Evolutionary conservation across 2,329 filamentous ascomycete genomes (phyloP).

Genomic region (Elsinoe fawcettii): DNA sequence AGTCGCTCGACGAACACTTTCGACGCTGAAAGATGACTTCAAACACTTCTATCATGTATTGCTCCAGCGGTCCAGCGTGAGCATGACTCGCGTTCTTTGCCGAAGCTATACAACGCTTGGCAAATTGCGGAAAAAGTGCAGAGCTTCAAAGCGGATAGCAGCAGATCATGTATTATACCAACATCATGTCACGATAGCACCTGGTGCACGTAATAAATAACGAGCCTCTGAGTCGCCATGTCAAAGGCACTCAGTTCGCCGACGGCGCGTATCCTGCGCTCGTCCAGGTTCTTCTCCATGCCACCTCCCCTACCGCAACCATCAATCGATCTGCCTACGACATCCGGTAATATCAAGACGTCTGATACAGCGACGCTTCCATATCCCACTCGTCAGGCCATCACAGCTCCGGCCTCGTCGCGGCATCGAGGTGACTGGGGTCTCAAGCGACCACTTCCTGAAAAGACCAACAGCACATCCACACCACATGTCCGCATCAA

Average conservation of each 20-base stretch:
- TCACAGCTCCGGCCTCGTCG: constrained; percentile 68
- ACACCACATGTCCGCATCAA: constrained; percentile 70
- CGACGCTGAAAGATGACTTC: no score
- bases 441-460: constrained; percentile 74
- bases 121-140: background rate
- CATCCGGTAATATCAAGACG: constrained; percentile 42
- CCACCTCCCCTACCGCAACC: constrained; percentile 66
- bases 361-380: constrained; percentile 66
- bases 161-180: background rate
- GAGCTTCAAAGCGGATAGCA: background rate
- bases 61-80: no score
- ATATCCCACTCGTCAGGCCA: constrained; percentile 75
- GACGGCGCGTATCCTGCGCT: constrained; percentile 64
- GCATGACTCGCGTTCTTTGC: background rate
- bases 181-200: constrained; percentile 1
- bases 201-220: no score
- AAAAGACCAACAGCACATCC: constrained; percentile 61
- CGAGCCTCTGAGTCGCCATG: no score
- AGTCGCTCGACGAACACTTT: no score
- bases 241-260: constrained; percentile 44
- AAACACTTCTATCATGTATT: no score
- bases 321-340: constrained; percentile 35
- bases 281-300: constrained; percentile 83
- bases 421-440: constrained; percentile 82
- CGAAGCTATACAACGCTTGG: background rate